Evolutionary conservation across 1,284 basidiomycete genomes (phyloP).

Genomic region (Inonotus obliquus): DNA sequence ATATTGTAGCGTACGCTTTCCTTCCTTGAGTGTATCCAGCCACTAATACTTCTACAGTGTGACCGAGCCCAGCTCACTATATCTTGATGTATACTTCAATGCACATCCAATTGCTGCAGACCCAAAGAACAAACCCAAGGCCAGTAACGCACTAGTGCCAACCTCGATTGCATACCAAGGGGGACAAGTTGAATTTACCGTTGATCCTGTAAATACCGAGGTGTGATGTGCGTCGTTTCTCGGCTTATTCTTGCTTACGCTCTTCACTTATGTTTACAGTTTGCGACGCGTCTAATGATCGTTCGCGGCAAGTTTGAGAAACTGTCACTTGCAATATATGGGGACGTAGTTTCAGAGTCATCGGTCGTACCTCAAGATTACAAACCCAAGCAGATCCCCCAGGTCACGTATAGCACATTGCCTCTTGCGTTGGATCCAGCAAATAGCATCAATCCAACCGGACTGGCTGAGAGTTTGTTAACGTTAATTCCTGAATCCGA

Average conservation of each 20-base stretch:
- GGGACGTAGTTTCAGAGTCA: constrained; percentile 42
- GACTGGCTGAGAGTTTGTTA: constrained; percentile 55
- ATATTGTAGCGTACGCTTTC: constrained; percentile 46
- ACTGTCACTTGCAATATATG: constrained; percentile 68
- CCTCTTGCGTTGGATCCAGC: constrained; percentile 53
- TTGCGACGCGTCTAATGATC: constrained; percentile 73
- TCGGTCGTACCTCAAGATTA: constrained; percentile 24
- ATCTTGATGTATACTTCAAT: constrained; percentile 70
- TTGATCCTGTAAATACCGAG: constrained; percentile 51
- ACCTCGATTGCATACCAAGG: constrained; percentile 69
- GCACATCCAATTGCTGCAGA: constrained; percentile 38
- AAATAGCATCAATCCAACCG: constrained; percentile 52
- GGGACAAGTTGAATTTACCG: constrained; percentile 55
- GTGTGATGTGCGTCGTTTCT: constrained; percentile 41
- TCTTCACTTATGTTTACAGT: constrained; percentile 36
- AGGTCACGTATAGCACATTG: constrained; percentile 37
- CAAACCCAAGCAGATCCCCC: constrained; percentile 36
- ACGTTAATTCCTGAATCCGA: constrained; percentile 45
- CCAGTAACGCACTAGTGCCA: constrained; percentile 67
- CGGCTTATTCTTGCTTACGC: constrained; percentile 7
- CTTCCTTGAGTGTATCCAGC: neutral
- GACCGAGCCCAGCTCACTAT: constrained; percentile 69
- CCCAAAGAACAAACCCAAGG: constrained; percentile 41
- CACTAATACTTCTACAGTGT: constrained; percentile 35
- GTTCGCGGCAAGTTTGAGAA: constrained; percentile 64